phyloP scores from a whole-genome alignment of 371 early-diverging fungal species.

The Rhizopus delemar region DNA sequence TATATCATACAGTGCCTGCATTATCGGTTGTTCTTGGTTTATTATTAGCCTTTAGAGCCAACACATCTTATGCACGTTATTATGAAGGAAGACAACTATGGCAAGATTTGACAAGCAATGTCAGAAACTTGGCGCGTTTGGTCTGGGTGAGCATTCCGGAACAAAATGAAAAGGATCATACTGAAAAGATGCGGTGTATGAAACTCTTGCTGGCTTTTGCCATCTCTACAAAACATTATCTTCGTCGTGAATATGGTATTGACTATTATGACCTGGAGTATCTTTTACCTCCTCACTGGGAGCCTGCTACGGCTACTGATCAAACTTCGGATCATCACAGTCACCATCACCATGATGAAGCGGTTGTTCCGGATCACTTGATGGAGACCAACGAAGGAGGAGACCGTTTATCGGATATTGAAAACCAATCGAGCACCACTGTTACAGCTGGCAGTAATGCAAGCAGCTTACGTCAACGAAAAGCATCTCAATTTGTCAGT shows the following conservation, averaged over 20 bases:
- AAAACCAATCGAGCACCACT: conserved; percentile 8
- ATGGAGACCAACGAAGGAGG: conserved; percentile 22
- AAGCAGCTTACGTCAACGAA: background rate
- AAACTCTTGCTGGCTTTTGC: conserved; percentile 73
- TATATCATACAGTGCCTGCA: conserved; percentile 39
- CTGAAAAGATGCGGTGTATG: conserved; percentile 72
- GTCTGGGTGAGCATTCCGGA: conserved; percentile 67
- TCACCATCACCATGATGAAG: background rate
- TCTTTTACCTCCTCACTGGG: conserved; percentile 54
- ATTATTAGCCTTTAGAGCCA: conserved; percentile 77
- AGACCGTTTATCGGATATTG: conserved; percentile 17
- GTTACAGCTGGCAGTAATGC: background rate
- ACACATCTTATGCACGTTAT: conserved; percentile 78
- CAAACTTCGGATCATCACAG: conserved; percentile 19
- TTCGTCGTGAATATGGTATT: conserved; percentile 67
- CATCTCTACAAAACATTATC: conserved; percentile 69
- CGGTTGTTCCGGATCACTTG: conserved; percentile 7
- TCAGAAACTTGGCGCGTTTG: conserved; percentile 63
- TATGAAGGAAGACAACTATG: conserved; percentile 75
- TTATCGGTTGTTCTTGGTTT: conserved; percentile 69
- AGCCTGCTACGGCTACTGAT: conserved; percentile 45
- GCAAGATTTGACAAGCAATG: conserved; percentile 58
- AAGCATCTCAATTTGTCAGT: conserved; percentile 20
- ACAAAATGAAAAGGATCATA: conserved; percentile 47
- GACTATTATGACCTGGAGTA: conserved; percentile 57